A percentile compares a stretch with the other conserved stretches of the same genome.
phyloP scores from a whole-genome alignment of 305 asterid genomes.

The Solanum hybrid region DNA sequence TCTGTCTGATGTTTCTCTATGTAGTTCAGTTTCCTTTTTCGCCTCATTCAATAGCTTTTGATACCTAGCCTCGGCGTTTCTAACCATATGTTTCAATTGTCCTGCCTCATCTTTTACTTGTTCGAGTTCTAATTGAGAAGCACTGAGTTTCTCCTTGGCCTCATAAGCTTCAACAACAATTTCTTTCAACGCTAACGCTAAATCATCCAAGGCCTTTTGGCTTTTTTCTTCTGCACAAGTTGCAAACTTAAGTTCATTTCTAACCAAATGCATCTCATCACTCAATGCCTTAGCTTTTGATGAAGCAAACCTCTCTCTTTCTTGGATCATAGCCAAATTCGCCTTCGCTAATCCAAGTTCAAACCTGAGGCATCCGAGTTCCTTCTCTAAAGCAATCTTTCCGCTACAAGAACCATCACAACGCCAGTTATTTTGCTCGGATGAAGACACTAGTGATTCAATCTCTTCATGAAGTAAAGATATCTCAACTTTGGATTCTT shows the following conservation, averaged over 20 bases:
- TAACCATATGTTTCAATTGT: conserved; percentile 27
- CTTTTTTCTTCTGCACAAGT: conserved; percentile 60
- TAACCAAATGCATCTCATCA: conserved; percentile 31
- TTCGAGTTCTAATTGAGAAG: conserved; percentile 27
- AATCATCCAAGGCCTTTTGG: conserved; percentile 71
- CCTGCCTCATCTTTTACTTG: conserved; percentile 30
- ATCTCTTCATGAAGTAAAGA: conserved; percentile 27
- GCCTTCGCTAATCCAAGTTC: conserved; percentile 25
- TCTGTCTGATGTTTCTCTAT: conserved; percentile 41
- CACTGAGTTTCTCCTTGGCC: conserved; percentile 34
- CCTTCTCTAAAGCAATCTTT: conserved; percentile 8
- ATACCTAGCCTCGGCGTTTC: conserved; percentile 27
- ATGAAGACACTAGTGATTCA: conserved; percentile 15
- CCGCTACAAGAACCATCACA: background rate
- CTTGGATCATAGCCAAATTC: conserved; percentile 10
- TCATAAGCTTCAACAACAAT: conserved; percentile 58
- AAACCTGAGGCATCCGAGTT: conserved; percentile 8
- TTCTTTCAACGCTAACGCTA: conserved; percentile 62
- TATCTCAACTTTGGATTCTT: conserved; percentile 41
- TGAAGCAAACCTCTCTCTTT: conserved; percentile 4
- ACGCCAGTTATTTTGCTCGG: background rate
- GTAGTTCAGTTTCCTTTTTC: conserved; percentile 36
- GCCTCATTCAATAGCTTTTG: conserved; percentile 39
- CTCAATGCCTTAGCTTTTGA: background rate
- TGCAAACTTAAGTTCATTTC: conserved; percentile 46